These are phyloP conservation scores for Pythium monospermum DNA, from an alignment of 352 stramenopile genomes.

Conservation along the genomic window DNA sequence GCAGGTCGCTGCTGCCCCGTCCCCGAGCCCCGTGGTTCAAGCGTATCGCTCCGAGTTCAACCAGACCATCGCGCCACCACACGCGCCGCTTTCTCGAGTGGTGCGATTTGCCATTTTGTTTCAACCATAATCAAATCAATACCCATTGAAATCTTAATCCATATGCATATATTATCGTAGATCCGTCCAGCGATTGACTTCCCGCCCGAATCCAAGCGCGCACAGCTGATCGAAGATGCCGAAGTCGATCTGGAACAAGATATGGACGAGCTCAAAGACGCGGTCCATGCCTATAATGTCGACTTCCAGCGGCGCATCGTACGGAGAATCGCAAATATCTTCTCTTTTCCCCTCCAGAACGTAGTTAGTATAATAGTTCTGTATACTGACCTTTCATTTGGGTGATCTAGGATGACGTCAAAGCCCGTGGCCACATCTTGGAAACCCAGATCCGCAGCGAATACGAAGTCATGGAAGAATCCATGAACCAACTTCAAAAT, in stretches of 20 bases:
- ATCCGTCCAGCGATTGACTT: constrained; percentile 60
- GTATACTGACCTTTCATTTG: neutral
- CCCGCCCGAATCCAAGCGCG: constrained; percentile 65
- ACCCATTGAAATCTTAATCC: no score
- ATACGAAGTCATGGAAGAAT: constrained; percentile 56
- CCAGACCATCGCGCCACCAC: constrained; percentile 23
- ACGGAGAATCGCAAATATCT: neutral
- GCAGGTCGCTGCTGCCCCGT: neutral
- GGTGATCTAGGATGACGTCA: constrained; percentile 70
- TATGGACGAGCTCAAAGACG: constrained; percentile 78
- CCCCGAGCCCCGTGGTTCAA: constrained; percentile 4
- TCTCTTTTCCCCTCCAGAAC: neutral
- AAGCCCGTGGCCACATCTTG: constrained; percentile 43
- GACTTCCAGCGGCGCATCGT: constrained; percentile 80
- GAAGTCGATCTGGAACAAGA: constrained; percentile 73
- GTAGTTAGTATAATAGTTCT: neutral
- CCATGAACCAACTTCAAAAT: constrained; percentile 40
- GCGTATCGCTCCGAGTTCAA: constrained; percentile 25
- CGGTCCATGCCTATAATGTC: constrained; percentile 77
- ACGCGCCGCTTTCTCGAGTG: constrained; percentile 20
- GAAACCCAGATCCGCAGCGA: constrained; percentile 46
- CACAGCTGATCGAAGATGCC: constrained; percentile 61
- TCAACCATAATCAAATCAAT: no score
- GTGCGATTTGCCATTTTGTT: no score
- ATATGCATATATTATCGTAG: no score